Evolutionary conservation across 78 protist species (phyloP).

Genomic region (Salpingoeca rosetta): DNA sequence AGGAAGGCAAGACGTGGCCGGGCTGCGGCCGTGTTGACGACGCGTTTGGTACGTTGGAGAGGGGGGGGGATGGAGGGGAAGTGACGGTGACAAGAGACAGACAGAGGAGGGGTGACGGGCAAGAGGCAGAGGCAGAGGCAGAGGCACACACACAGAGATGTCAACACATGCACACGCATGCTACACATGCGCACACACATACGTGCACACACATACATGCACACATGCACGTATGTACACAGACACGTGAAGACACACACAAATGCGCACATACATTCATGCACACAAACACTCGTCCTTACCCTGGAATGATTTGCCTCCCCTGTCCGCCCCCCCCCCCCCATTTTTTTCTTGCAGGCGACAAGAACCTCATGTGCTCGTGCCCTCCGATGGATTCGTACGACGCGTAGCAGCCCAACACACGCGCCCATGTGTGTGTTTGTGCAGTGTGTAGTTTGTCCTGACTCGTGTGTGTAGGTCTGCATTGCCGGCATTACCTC

Average conservation of each 20-base stretch:
- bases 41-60: conserved; percentile 78
- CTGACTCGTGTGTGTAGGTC: background rate
- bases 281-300: too few relatives aligned
- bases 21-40: conserved; percentile 66
- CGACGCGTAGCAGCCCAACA: background rate
- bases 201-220: background rate
- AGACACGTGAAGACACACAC: background rate
- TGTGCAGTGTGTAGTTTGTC: background rate
- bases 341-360: background rate
- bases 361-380: background rate
- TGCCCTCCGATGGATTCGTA: background rate
- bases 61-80: too few relatives aligned
- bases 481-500: background rate
- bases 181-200: too few relatives aligned
- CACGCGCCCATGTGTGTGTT: background rate
- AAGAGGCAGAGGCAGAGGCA: background rate
- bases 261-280: too few relatives aligned
- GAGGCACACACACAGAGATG: background rate
- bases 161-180: background rate
- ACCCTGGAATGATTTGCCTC: background rate
- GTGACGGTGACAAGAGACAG: too few relatives aligned
- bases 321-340: conserved; percentile 16
- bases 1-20: conserved; percentile 66
- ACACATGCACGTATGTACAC: too few relatives aligned
- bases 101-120: too few relatives aligned